Conservation (phyloP, 768 basidiomycete species). For the Exsudoporus frostii region DNA sequence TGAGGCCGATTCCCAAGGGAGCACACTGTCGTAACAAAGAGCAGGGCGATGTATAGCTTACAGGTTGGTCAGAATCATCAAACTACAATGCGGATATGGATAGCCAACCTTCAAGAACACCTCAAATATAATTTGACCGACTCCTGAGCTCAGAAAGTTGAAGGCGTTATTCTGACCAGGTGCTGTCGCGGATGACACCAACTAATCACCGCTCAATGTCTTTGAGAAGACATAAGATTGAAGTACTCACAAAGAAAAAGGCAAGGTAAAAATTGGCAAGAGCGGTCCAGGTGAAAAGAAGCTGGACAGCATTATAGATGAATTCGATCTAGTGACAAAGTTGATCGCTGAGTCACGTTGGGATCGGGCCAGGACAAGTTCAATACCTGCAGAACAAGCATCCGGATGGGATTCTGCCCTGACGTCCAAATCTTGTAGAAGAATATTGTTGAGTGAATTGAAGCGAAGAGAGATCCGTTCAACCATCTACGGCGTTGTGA, state of each 20-base stretch:
- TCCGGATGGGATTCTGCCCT: constrained; percentile 86
- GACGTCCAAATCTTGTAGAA: constrained; percentile 87
- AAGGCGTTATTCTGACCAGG: constrained; percentile 62
- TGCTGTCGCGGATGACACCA: constrained; percentile 77
- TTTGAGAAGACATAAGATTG: constrained; percentile 13
- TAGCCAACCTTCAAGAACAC: constrained; percentile 58
- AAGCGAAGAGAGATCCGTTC: constrained; percentile 90
- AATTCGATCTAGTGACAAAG: constrained; percentile 65
- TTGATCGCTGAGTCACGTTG: neutral
- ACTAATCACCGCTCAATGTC: constrained; percentile 40
- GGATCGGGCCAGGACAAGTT: neutral
- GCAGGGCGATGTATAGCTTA: constrained; percentile 76
- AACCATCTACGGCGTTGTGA: constrained; percentile 89
- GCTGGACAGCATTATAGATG: constrained; percentile 85
- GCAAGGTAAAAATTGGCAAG: constrained; percentile 93
- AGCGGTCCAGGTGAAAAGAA: constrained; percentile 92
- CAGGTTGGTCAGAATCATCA: constrained; percentile 20
- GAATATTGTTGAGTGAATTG: constrained; percentile 88
- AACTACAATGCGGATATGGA: neutral
- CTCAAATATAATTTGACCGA: constrained; percentile 71
- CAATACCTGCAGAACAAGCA: constrained; percentile 59
- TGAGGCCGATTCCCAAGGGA: constrained; percentile 91
- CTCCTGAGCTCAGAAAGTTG: constrained; percentile 71
- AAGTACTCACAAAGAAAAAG: constrained; percentile 82
- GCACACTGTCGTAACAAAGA: constrained; percentile 81